Conservation (phyloP, 192 early-diverging fungal genomes). For the Rhizoclosmatium sp. region DNA sequence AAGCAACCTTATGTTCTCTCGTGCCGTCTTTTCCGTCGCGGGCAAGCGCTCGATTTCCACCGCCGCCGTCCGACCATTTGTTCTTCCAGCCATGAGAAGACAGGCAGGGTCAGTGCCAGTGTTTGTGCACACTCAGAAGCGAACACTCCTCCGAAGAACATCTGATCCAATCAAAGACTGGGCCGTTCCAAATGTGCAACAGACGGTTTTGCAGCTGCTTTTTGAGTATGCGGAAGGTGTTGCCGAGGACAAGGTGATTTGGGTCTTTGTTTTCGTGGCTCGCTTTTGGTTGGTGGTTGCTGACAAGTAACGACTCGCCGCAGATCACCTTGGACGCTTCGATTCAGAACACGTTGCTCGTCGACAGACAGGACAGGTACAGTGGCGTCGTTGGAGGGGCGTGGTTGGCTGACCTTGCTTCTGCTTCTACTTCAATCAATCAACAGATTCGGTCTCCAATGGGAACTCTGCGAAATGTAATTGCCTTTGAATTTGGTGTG, state of each 20-base stretch:
- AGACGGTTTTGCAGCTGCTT: conserved; percentile 26
- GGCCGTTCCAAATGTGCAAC: conserved; percentile 29
- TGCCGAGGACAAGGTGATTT: not conserved
- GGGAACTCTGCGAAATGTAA: conserved; percentile 33
- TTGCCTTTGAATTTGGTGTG: not conserved
- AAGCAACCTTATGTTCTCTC: not conserved
- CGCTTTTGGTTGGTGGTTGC: not conserved
- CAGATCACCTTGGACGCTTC: conserved; percentile 27
- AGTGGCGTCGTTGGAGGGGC: not conserved
- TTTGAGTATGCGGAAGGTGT: conserved; percentile 29
- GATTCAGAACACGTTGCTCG: conserved; percentile 6
- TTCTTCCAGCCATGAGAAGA: not conserved
- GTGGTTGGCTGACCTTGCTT: not conserved
- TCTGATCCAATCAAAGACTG: conserved; percentile 27
- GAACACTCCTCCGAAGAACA: not conserved
- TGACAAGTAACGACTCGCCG: not conserved
- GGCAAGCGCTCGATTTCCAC: not conserved
- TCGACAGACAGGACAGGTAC: conserved; percentile 28
- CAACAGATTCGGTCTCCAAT: conserved; percentile 23
- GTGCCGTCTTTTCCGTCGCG: not conserved
- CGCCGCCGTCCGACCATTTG: not conserved
- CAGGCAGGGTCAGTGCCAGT: not conserved
- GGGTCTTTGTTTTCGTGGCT: too few relatives aligned
- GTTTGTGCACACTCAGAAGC: conserved; percentile 10
- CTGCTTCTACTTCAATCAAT: not conserved